Conservation (phyloP, 495 filamentous ascomycete species). For the Neurospora sp. region DNA sequence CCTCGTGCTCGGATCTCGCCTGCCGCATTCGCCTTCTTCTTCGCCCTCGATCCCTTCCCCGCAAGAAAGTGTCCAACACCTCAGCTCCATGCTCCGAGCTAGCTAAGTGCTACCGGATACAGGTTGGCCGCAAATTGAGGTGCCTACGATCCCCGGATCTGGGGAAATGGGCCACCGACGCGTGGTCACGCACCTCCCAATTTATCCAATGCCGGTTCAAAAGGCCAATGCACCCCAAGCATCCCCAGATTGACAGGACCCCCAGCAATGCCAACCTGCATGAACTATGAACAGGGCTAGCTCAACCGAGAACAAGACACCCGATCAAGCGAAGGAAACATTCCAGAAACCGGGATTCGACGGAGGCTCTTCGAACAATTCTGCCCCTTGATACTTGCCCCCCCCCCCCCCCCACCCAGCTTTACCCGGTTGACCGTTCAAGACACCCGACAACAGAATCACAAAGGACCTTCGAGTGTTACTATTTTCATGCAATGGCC, state of each 20-base stretch:
- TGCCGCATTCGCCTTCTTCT: not conserved
- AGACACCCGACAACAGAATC: not conserved
- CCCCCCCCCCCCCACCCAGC: not conserved
- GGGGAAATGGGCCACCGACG: not conserved
- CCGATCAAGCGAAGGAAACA: not conserved
- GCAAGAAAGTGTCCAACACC: not conserved
- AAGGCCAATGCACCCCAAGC: not conserved
- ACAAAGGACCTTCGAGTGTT: not conserved
- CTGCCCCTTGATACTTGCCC: not conserved
- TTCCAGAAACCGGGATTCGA: not conserved
- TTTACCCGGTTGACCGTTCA: not conserved
- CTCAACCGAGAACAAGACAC: not conserved
- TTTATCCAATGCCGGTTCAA: not conserved
- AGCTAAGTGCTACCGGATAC: not conserved
- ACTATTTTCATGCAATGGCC: not conserved
- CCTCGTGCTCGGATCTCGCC: conserved; percentile 4
- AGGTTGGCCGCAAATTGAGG: not conserved
- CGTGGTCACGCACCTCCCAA: not conserved
- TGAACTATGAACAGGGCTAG: not conserved
- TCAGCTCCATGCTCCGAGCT: not conserved
- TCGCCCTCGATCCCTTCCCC: conserved; percentile 1
- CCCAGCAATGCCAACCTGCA: not conserved
- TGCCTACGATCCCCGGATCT: not conserved
- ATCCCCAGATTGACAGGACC: not conserved
- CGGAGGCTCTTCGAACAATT: not conserved